These are phyloP conservation scores for Phytophthora hibernalis DNA, from an alignment of 352 stramenopile species.

Conservation along the genomic window DNA sequence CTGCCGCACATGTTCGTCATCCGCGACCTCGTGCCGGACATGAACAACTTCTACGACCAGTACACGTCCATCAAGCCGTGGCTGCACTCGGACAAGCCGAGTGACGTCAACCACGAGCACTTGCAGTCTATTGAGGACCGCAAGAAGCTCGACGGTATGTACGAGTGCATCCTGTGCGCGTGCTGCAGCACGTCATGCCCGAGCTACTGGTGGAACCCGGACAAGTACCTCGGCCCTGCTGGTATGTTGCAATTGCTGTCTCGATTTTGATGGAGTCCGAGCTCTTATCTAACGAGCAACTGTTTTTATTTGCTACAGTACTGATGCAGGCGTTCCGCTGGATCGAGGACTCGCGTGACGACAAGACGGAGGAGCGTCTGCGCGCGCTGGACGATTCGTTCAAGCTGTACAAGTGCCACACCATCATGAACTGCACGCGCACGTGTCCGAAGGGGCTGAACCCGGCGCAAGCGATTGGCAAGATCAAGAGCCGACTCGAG, in stretches of 20 bases:
- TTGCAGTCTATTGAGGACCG: constrained; percentile 95
- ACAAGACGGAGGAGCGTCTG: constrained; percentile 96
- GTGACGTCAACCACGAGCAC: constrained; percentile 88
- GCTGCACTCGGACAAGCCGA: constrained; percentile 95
- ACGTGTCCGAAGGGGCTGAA: constrained; percentile 99
- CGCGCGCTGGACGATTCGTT: constrained; percentile 98
- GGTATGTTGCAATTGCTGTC: constrained; percentile 42
- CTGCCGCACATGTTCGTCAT: constrained; percentile 99
- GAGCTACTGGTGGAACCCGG: constrained; percentile 99
- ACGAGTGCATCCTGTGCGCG: constrained; percentile 99
- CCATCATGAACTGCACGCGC: constrained; percentile 99
- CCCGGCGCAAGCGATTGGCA: constrained; percentile 97
- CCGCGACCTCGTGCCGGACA: constrained; percentile 99
- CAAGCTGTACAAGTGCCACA: constrained; percentile 99
- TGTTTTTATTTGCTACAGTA: constrained; percentile 50
- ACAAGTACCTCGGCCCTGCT: constrained; percentile 94
- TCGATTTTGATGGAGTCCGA: neutral
- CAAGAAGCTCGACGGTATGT: constrained; percentile 99
- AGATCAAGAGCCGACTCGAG: constrained; percentile 98
- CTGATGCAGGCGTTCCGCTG: constrained; percentile 97
- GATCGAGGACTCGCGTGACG: constrained; percentile 99
- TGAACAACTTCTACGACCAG: constrained; percentile 99
- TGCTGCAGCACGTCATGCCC: constrained; percentile 99
- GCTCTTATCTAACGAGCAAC: neutral
- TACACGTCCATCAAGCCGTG: constrained; percentile 99